Evolutionary conservation across 495 filamentous ascomycete species (phyloP), one percentile per base, ranked within the genome.

Genomic region (Tuber microsphaerosporum): DNA sequence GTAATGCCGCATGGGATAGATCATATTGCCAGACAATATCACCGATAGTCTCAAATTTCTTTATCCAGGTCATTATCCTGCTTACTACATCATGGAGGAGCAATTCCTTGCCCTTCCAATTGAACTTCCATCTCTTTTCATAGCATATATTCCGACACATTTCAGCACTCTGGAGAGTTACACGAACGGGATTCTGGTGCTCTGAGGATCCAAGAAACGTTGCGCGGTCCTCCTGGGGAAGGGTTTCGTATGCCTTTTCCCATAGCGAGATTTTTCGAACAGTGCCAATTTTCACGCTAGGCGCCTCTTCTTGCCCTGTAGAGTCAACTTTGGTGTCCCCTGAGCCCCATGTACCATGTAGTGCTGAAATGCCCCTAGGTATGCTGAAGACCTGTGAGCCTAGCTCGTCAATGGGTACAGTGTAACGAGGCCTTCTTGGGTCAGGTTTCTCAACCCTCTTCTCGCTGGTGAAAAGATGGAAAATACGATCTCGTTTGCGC

Each of bases 1-100:
- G 85, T 65, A 87, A 77, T 22, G 83, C 82, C 39, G 84, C 83
- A 82, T 87, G 85, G 2, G 71, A 79, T 19, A 84, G 85, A 77
- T 87, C 85, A 72, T 83, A 82, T 72, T 84, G 83, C 22, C 81
- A 75, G 14, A 83, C 82, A 19, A 83, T 74, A 74, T 86, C 84
- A 26, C 85, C 85, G 68, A 86, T 56, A 17, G 76, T 74, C 70
- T 82, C 84, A 77, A 86, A 86, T 41, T 81, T 84, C 8, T 84
- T 74, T 14, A 86, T 75, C 83, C 84, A 86, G 6, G 34, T 74
- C 19, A 82, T 71, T 19, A 86, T 77, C 75, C 85, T 86, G 9
- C 84, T 82, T 22, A 83, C 75, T 2, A 84, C 45, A 56, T 87
- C 83, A 20, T 83, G 74, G 1, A 86, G 34, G 22, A 82, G 77